Evolutionary conservation across 1,284 basidiomycete genomes (phyloP).

Genomic region (Sporisorium exsertum): DNA sequence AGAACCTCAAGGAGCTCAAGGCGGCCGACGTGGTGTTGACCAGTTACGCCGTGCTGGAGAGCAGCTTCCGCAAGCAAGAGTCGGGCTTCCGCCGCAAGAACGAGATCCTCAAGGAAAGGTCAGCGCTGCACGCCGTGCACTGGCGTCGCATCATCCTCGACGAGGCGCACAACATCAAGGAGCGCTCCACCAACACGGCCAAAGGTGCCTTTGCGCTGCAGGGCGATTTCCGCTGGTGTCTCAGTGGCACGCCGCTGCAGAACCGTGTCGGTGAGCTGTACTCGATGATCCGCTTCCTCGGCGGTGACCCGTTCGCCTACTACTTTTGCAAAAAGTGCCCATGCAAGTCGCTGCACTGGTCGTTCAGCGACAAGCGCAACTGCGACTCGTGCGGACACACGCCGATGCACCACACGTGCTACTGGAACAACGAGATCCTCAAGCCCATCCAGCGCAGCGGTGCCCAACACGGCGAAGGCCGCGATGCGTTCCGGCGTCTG

Average conservation of each 20-base stretch:
- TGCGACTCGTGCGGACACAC: constrained; percentile 94
- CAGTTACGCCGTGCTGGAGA: constrained; percentile 82
- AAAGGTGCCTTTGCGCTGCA: constrained; percentile 92
- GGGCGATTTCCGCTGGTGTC: constrained; percentile 88
- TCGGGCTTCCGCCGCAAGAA: constrained; percentile 89
- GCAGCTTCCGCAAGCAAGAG: constrained; percentile 91
- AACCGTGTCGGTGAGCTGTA: constrained; percentile 93
- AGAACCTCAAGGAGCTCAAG: constrained; percentile 77
- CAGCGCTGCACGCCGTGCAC: constrained; percentile 83
- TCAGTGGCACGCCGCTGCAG: constrained; percentile 92
- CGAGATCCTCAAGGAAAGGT: constrained; percentile 86
- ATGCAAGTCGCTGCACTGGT: constrained; percentile 91
- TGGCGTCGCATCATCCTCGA: constrained; percentile 90
- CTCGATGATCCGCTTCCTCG: constrained; percentile 78
- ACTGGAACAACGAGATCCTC: constrained; percentile 68
- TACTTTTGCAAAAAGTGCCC: constrained; percentile 79
- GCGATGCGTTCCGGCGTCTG: constrained; percentile 63
- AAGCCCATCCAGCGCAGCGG: constrained; percentile 67
- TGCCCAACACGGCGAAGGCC: constrained; percentile 61
- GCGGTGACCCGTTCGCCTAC: constrained; percentile 56
- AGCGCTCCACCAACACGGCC: constrained; percentile 92
- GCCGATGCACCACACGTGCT: constrained; percentile 88
- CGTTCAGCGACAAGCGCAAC: constrained; percentile 81
- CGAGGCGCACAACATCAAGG: constrained; percentile 93
- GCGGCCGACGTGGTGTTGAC: constrained; percentile 83